Percentiles rank a stretch among this genome's conserved stretches.
These are phyloP conservation scores for Plasmodium cynomolgi DNA, from an alignment of 169 alveolate species.

Conservation along the genomic window DNA sequence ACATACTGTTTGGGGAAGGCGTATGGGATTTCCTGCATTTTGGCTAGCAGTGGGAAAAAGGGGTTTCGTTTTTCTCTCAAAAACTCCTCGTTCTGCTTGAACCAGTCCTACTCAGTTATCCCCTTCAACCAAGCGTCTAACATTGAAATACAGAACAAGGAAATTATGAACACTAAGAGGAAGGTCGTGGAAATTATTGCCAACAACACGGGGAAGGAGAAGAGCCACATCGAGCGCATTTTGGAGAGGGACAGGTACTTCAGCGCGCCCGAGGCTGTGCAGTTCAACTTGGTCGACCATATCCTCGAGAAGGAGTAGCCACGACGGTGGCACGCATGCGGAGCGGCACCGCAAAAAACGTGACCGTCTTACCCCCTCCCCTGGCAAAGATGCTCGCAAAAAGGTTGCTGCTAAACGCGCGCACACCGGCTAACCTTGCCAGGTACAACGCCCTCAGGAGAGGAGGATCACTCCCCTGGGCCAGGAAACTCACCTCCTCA, in stretches of 20 bases:
- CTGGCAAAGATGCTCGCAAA: not conserved
- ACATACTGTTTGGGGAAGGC: slow-evolving; percentile 76
- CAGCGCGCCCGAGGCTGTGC: slow-evolving; percentile 53
- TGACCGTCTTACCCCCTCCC: not conserved
- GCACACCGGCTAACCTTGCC: not conserved
- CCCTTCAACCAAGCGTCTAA: slow-evolving; percentile 82
- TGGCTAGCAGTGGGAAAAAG: slow-evolving; percentile 81
- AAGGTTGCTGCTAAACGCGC: not conserved
- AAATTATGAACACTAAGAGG: slow-evolving; percentile 80
- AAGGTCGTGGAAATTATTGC: slow-evolving; percentile 74
- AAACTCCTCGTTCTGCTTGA: slow-evolving; percentile 77
- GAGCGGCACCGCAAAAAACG: not conserved
- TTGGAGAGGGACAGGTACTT: slow-evolving; percentile 59
- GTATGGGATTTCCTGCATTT: slow-evolving; percentile 81
- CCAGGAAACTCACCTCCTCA: not conserved
- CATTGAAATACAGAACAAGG: slow-evolving; percentile 79
- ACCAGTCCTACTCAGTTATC: slow-evolving; percentile 78
- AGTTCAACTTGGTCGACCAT: slow-evolving; percentile 46
- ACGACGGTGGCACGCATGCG: not conserved
- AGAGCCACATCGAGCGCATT: slow-evolving; percentile 6
- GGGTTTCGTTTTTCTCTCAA: slow-evolving; percentile 83
- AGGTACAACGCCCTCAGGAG: not conserved
- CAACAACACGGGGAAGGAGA: slow-evolving; percentile 76
- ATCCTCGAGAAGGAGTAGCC: slow-evolving; percentile 54
- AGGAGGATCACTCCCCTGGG: not conserved